phyloP scores from a whole-genome alignment of 805 yeast species.

The Barnettozyma californica region DNA sequence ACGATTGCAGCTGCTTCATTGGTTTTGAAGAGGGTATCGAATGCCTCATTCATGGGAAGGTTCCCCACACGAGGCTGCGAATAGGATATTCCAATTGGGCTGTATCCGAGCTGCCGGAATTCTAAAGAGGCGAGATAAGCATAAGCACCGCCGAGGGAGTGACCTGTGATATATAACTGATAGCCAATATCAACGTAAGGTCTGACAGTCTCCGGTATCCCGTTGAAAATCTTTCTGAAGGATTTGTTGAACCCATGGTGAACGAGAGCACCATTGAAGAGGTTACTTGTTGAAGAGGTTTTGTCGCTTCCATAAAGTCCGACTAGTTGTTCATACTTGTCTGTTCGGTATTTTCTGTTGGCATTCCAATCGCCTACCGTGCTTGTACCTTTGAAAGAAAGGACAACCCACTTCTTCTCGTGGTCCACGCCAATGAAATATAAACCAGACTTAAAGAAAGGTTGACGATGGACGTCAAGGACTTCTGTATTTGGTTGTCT shows the following conservation, averaged over 20 bases:
- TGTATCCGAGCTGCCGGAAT: slow-evolving; percentile 44
- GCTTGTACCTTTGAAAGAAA: slow-evolving; percentile 5
- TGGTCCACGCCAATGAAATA: slow-evolving; percentile 2
- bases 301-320: not conserved
- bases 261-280: slow-evolving; percentile 26
- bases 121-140: slow-evolving; percentile 62
- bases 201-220: slow-evolving; percentile 30
- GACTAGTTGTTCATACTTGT: not conserved
- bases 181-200: slow-evolving; percentile 39
- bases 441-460: slow-evolving; percentile 9
- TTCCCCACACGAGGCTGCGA: slow-evolving; percentile 69
- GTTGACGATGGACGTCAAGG: not conserved
- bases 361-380: slow-evolving; percentile 6
- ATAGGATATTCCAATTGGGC: slow-evolving; percentile 51
- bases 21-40: slow-evolving; percentile 45
- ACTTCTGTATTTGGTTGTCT: not conserved
- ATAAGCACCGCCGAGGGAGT: slow-evolving; percentile 73
- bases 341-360: slow-evolving; percentile 4
- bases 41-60: slow-evolving; percentile 40
- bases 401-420: not conserved
- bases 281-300: not conserved
- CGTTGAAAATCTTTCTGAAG: slow-evolving; percentile 34
- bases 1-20: slow-evolving; percentile 25
- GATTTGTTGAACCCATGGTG: slow-evolving; percentile 60
- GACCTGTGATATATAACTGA: slow-evolving; percentile 55